Evolutionary conservation across 352 stramenopile species (phyloP).

Genomic region (Globisporangium mamillatum): DNA sequence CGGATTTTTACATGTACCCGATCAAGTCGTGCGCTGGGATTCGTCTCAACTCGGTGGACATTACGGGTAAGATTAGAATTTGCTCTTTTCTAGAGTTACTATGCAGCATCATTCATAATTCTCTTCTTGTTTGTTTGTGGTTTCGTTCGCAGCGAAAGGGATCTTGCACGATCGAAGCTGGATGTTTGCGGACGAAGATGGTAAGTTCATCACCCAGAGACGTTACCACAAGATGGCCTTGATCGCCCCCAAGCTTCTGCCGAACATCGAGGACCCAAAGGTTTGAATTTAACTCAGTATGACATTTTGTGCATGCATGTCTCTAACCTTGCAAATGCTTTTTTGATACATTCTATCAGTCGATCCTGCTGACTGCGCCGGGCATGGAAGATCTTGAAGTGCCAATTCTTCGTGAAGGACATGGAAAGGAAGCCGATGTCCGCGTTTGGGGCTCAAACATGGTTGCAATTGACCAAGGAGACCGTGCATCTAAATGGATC

Average conservation of each 20-base stretch:
- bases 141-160: slow-evolving; percentile 32
- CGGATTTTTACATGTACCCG: slow-evolving; percentile 71
- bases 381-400: slow-evolving; percentile 64
- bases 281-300: slow-evolving; percentile 12
- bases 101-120: not conserved
- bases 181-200: slow-evolving; percentile 67
- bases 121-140: not conserved
- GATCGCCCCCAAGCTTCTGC: slow-evolving; percentile 52
- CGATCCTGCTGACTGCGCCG: slow-evolving; percentile 51
- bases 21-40: slow-evolving; percentile 82
- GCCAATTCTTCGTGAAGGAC: slow-evolving; percentile 36
- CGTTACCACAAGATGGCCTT: slow-evolving; percentile 64
- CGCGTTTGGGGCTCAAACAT: slow-evolving; percentile 62
- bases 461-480: slow-evolving; percentile 58
- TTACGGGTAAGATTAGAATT: slow-evolving; percentile 26
- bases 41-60: slow-evolving; percentile 34
- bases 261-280: slow-evolving; percentile 40
- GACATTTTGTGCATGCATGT: not conserved
- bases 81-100: too few species aligned
- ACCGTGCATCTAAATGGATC: slow-evolving; percentile 60
- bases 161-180: slow-evolving; percentile 72
- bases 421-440: slow-evolving; percentile 35
- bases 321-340: not conserved
- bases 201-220: slow-evolving; percentile 73
- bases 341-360: slow-evolving; percentile 15